These are phyloP conservation scores for Karstenula rhodostoma DNA, from an alignment of 2,329 filamentous ascomycete species.

Conservation along the genomic window DNA sequence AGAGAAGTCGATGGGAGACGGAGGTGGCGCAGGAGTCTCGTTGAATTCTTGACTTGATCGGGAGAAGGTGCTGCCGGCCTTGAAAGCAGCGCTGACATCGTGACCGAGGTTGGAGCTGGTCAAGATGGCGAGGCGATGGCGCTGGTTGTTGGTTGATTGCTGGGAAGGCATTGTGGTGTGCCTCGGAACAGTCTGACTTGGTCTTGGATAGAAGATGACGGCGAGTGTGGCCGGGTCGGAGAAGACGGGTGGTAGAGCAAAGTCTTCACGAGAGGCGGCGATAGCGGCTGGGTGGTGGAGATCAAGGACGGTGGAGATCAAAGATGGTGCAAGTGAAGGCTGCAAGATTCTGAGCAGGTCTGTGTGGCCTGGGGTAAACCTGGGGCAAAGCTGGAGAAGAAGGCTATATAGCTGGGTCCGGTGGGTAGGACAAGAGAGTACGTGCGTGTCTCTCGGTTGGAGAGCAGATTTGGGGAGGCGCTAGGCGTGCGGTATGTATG, in stretches of 20 bases:
- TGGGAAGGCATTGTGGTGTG: conserved; percentile 38
- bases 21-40: conserved; percentile 52
- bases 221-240: conserved; percentile 1
- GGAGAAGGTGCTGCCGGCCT: conserved; percentile 39
- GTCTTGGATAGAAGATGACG: not conserved
- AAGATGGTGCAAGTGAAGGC: conserved; percentile 8
- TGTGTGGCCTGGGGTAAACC: conserved; percentile 20
- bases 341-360: conserved; percentile 14
- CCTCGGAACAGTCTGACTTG: not conserved
- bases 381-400: conserved; percentile 22
- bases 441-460: conserved; percentile 21
- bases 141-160: conserved; percentile 40
- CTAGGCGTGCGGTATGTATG: conserved; percentile 32
- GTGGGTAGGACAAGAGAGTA: conserved; percentile 18
- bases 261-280: not conserved
- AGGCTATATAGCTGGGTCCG: conserved; percentile 30
- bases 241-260: conserved; percentile 1
- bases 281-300: conserved; percentile 7
- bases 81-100: conserved; percentile 52
- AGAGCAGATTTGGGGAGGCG: conserved; percentile 27
- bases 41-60: conserved; percentile 39
- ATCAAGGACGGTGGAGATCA: too few relatives aligned
- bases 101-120: conserved; percentile 51
- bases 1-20: conserved; percentile 52
- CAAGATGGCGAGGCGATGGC: conserved; percentile 53